These are phyloP conservation scores for Yamadazyma atlantica DNA, from an alignment of 1,139 yeast genomes.

Conservation along the genomic window DNA sequence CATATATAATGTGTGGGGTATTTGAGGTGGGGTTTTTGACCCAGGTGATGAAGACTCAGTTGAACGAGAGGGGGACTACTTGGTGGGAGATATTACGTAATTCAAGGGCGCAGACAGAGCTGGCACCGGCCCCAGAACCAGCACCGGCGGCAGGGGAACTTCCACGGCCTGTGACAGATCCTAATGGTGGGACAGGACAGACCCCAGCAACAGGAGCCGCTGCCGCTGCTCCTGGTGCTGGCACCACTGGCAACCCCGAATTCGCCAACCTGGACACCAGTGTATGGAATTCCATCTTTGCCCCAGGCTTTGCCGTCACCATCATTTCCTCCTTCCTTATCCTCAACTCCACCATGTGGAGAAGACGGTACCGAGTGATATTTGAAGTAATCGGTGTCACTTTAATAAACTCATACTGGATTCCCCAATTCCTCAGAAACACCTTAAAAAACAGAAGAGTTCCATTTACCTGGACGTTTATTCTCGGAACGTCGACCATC, in stretches of 20 bases:
- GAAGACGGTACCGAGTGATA: constrained; percentile 49
- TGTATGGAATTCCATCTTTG: constrained; percentile 59
- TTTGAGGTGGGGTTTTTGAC: constrained; percentile 80
- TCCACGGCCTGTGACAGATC: constrained; percentile 12
- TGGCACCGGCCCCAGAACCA: no score
- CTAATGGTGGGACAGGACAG: no score
- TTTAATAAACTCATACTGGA: constrained; percentile 71
- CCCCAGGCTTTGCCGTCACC: constrained; percentile 59
- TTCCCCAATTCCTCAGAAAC: constrained; percentile 87
- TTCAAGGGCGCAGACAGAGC: no score
- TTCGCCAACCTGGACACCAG: constrained; percentile 49
- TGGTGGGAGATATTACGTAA: constrained; percentile 68
- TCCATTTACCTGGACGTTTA: constrained; percentile 69
- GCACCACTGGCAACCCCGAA: constrained; percentile 13
- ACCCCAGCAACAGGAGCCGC: no score
- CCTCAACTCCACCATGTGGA: constrained; percentile 64
- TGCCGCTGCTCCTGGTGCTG: no score
- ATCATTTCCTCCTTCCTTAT: constrained; percentile 60
- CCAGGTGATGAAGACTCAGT: constrained; percentile 67
- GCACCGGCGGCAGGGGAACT: no score
- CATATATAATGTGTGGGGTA: constrained; percentile 68
- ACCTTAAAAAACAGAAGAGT: constrained; percentile 68
- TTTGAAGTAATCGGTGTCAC: constrained; percentile 60
- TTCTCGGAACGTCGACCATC: constrained; percentile 62
- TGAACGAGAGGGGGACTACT: constrained; percentile 66